Evolutionary conservation across 1,284 basidiomycete species (phyloP), one percentile per base, ranked within the genome.

Genomic region (Phaffia rhodozyma): DNA sequence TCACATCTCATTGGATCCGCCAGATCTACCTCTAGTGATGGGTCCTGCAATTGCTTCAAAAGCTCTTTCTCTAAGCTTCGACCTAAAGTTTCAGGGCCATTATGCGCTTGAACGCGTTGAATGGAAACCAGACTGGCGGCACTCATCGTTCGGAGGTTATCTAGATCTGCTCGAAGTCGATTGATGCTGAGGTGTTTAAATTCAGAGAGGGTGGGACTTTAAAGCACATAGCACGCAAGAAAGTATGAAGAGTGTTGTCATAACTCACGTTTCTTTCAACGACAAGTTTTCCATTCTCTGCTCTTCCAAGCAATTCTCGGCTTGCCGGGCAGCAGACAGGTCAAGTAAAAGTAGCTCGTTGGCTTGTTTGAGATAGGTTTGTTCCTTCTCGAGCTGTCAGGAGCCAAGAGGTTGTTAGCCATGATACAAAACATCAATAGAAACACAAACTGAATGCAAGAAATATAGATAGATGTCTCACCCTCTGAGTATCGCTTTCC

Each of bases 251-350:
- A 9, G 32, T 34, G 32, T 34, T 7, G 16, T 16, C 13, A 43
- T 43, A 2, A 43, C 38, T 43, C 13, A 43, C 38, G 91, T 93
- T 78, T 94, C 91, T 72, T 91, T 92, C 67, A 93, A 79, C 72
- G 88, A 77, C 67, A 92, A 72, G 70, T 93, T 94, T 78, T 93
- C 89, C 70, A 89, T 87, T 76, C 91, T 92, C 77, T 93, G 90
- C 68, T 86, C 86, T 63, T 91, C 88, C 47, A 93, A 80, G 66
- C 84, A 81, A 0, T 78, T 79, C 62, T 87, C 84, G 0, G 86
- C 84, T 67, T 84, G 81, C 55, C 86, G 83, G 1, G 88, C 86
- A 23, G 82, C 69, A 1, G 72, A 72, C 2, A 93, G 79, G 66
- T 91, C 88, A 6, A 74, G 69, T 70, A 90, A 85, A 30, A 92